Percentiles rank a stretch among this genome's conserved stretches.
Evolutionary conservation across 2,329 filamentous ascomycete species (phyloP).

Genomic region (Coniella vitis): DNA sequence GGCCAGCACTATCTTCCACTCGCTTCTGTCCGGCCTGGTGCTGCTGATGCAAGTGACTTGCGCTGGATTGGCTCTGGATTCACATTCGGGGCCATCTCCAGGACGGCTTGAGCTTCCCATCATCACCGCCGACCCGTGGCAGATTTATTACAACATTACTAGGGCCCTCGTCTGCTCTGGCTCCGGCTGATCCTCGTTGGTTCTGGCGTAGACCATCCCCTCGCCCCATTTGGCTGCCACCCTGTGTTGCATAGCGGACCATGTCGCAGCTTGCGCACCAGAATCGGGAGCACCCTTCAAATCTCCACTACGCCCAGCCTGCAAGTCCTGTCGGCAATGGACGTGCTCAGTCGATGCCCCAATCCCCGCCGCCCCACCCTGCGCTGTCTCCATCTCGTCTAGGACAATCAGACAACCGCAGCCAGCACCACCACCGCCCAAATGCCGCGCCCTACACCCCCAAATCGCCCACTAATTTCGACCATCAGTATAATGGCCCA

Average conservation of each 20-base stretch:
- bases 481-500: constrained; percentile 17
- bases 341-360: constrained; percentile 7
- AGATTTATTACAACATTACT: background rate
- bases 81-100: background rate
- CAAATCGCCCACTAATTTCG: constrained; percentile 13
- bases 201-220: background rate
- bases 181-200: constrained; percentile 1
- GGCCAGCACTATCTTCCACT: background rate
- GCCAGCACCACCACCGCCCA: constrained; percentile 13
- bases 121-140: background rate
- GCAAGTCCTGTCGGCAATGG: background rate
- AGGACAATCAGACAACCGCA: background rate
- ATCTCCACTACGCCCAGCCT: constrained; percentile 19
- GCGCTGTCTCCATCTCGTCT: constrained; percentile 8
- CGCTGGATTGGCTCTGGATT: background rate
- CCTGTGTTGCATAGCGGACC: constrained; percentile 33
- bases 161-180: background rate
- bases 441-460: constrained; percentile 10
- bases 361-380: constrained; percentile 11
- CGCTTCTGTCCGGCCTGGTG: constrained; percentile 1
- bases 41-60: background rate
- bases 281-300: constrained; percentile 35
- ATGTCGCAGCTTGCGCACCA: constrained; percentile 48
- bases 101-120: too few species aligned
- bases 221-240: background rate